These are phyloP conservation scores for Mycosphaerelloides madeirae DNA, from an alignment of 2,329 filamentous ascomycete genomes.

Conservation along the genomic window DNA sequence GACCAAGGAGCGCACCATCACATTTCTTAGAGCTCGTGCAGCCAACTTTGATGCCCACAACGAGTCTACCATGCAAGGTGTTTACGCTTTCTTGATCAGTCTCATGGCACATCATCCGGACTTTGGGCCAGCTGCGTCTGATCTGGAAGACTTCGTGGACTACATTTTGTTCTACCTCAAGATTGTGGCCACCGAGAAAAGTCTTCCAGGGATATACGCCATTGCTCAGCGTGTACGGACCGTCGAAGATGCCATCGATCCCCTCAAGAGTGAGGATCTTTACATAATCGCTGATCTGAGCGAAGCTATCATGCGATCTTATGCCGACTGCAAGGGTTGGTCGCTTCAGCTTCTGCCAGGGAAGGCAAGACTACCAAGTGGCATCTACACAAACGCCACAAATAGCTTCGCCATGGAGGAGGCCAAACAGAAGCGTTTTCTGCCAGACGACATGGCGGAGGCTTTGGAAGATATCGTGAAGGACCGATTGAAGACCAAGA, in stretches of 20 bases:
- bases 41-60: conserved; percentile 55
- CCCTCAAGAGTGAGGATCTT: conserved; percentile 64
- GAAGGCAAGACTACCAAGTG: conserved; percentile 71
- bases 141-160: conserved; percentile 74
- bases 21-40: conserved; percentile 82
- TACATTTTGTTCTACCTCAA: conserved; percentile 89
- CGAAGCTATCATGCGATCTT: conserved; percentile 74
- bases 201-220: conserved; percentile 82
- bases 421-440: conserved; percentile 79
- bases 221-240: conserved; percentile 92
- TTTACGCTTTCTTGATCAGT: conserved; percentile 77
- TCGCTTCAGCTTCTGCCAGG: conserved; percentile 76
- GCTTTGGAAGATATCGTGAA: conserved; percentile 73
- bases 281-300: conserved; percentile 86
- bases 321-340: conserved; percentile 82
- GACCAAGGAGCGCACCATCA: conserved; percentile 70
- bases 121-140: conserved; percentile 62
- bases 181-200: conserved; percentile 77
- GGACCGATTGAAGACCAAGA: conserved; percentile 59
- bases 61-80: conserved; percentile 66
- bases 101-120: conserved; percentile 92
- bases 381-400: conserved; percentile 68
- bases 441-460: conserved; percentile 70
- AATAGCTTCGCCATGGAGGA: conserved; percentile 72
- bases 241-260: conserved; percentile 71